Percentiles rank a stretch among this genome's conserved stretches.
Evolutionary conservation across 2,329 filamentous ascomycete genomes (phyloP).

Genomic region (Neofusicoccum cordaticola): DNA sequence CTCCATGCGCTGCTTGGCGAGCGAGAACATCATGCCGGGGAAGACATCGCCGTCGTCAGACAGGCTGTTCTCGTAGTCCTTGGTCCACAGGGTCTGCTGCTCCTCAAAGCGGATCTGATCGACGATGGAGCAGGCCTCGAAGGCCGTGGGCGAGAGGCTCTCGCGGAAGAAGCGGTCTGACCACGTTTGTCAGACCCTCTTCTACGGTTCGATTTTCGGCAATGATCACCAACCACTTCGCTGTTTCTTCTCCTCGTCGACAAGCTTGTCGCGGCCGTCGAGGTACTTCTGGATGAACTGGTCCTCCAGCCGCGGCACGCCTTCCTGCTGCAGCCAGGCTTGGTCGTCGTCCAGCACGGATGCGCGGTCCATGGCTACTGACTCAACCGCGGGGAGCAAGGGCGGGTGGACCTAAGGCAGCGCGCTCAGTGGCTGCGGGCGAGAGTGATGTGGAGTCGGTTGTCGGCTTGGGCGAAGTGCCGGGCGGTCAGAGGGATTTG

Average conservation of each 20-base stretch:
- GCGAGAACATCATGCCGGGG: slow-evolving; percentile 90
- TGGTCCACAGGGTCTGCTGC: slow-evolving; percentile 71
- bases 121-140: slow-evolving; percentile 75
- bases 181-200: slow-evolving; percentile 26
- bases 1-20: slow-evolving; percentile 84
- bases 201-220: slow-evolving; percentile 1
- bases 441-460: slow-evolving; percentile 4
- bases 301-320: slow-evolving; percentile 52
- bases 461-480: not conserved
- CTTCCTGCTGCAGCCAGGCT: slow-evolving; percentile 41
- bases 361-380: slow-evolving; percentile 13
- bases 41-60: slow-evolving; percentile 66
- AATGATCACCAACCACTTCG: slow-evolving; percentile 64
- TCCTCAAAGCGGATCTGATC: slow-evolving; percentile 76
- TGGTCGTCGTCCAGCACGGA: slow-evolving; percentile 27
- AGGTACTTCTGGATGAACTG: slow-evolving; percentile 82
- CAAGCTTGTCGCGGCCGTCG: slow-evolving; percentile 69
- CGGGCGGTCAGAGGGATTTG: slow-evolving; percentile 15
- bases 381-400: not conserved
- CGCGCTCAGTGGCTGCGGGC: slow-evolving; percentile 10
- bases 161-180: slow-evolving; percentile 68
- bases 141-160: slow-evolving; percentile 74
- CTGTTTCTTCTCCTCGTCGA: slow-evolving; percentile 76
- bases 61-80: slow-evolving; percentile 66
- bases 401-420: not conserved